Evolutionary conservation across 2,329 filamentous ascomycete genomes (phyloP), one percentile per base, ranked within the genome.

Genomic region (Ceratocystis huliohia): DNA sequence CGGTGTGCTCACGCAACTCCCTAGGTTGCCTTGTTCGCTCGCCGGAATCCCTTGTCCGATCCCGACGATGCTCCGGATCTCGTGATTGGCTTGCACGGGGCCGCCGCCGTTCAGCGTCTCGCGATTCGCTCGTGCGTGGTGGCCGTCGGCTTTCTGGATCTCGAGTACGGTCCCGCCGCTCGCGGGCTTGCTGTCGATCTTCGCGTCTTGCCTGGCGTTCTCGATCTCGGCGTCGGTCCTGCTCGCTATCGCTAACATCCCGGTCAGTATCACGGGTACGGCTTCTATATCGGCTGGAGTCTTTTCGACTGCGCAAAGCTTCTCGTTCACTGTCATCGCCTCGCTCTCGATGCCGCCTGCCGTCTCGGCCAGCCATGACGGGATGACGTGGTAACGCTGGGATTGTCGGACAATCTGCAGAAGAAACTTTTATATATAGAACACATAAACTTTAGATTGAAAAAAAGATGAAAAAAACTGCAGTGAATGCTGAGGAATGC

Each of bases 311-410:
- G 41, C 62, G 30, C 8, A 67, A 64, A 30, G 61, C 56, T 59
- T 67, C 48, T 25, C 65, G 65, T 45, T 69, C 68, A 46, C 46
- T 66, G 33, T 66, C 65, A 20, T 65, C 65, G 15, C 64, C 67
- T 28, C 65, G 65, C 64, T 69, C 69, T 25, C 67, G 69, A 30
- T 64, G 50, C 48, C 67, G 63, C 30, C 63, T 63, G 41, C 25
- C 30, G 57, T 46, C 61, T 45, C 5, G 63, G 63, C 61, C 64
- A 63, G 59, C 59, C 48, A 45, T 61, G 57, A 22, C 53, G 59
- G 20, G 62, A 56, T 63, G 62, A 48, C 33, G 59, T 66, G 22
- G 63, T 61, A n/a, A 65, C 22, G 33, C 33, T 25, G 41, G 37
- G 15, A 20, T 30, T 46, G 53, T 20, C 22, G 25, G 46, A 62